A percentile compares a stretch with the other conserved stretches of the same genome.
Evolutionary conservation across 1,139 yeast species (phyloP).

Genomic region (Diutina scorzettiae): DNA sequence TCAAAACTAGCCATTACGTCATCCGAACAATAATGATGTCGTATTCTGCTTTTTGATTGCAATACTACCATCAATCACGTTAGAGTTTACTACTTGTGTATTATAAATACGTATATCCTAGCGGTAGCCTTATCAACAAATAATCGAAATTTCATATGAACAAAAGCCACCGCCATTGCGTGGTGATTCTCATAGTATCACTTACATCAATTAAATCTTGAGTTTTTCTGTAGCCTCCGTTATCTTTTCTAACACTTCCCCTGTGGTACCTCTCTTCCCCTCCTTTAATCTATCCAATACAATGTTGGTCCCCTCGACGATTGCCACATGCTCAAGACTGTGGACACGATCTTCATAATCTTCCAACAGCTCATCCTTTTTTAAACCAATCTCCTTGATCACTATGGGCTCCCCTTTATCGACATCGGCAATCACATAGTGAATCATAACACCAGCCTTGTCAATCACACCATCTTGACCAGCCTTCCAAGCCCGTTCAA

Average conservation of each 20-base stretch:
- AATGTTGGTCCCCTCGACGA: slow-evolving; percentile 51
- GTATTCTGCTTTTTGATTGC: no score
- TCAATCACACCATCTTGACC: slow-evolving; percentile 70
- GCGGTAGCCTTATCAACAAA: no score
- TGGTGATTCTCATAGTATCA: no score
- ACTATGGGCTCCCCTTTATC: slow-evolving; percentile 86
- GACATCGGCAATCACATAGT: slow-evolving; percentile 86
- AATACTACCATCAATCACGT: no score
- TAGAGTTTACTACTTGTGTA: no score
- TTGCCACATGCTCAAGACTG: slow-evolving; percentile 72
- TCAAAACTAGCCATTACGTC: no score
- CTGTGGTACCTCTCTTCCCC: no score
- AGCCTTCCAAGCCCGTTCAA: slow-evolving; percentile 90
- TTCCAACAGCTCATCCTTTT: slow-evolving; percentile 63
- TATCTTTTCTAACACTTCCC: not conserved
- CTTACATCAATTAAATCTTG: not conserved
- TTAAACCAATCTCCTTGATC: slow-evolving; percentile 63
- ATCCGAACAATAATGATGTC: no score
- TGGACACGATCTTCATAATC: slow-evolving; percentile 81
- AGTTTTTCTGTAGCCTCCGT: not conserved
- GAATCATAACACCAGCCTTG: slow-evolving; percentile 95
- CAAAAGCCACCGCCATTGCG: no score
- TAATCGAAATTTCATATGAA: no score
- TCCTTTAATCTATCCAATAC: not conserved
- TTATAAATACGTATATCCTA: no score